These are phyloP conservation scores for Ophiostoma ips DNA, from an alignment of 2,329 filamentous ascomycete species.

Conservation along the genomic window DNA sequence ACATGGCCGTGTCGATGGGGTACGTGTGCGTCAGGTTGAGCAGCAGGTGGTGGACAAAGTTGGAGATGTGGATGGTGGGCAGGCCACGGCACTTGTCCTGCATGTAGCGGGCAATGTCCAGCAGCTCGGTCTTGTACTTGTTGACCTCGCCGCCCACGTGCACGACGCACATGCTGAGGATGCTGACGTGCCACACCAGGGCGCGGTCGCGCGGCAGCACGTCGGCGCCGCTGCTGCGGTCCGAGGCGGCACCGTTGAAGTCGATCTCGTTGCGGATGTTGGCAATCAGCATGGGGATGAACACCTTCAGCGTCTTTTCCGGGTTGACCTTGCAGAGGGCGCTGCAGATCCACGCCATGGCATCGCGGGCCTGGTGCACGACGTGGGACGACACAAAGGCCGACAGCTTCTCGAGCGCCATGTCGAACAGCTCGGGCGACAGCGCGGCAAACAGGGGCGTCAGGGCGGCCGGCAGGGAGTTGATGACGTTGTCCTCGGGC, in stretches of 20 bases:
- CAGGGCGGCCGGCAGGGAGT: slow-evolving; percentile 81
- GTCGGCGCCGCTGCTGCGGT: slow-evolving; percentile 83
- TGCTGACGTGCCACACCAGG: slow-evolving; percentile 91
- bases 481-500: slow-evolving; percentile 93
- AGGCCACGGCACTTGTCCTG: slow-evolving; percentile 89
- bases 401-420: slow-evolving; percentile 81
- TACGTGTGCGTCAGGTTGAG: slow-evolving; percentile 93
- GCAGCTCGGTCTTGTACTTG: slow-evolving; percentile 75
- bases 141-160: slow-evolving; percentile 86
- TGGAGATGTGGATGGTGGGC: slow-evolving; percentile 90
- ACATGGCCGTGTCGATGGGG: slow-evolving; percentile 76
- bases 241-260: slow-evolving; percentile 89
- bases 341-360: slow-evolving; percentile 97
- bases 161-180: slow-evolving; percentile 95
- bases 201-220: slow-evolving; percentile 85
- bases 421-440: slow-evolving; percentile 85
- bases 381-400: slow-evolving; percentile 88
- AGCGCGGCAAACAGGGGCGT: slow-evolving; percentile 81
- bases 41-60: slow-evolving; percentile 91
- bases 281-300: slow-evolving; percentile 78
- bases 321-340: slow-evolving; percentile 91
- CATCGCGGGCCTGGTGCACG: slow-evolving; percentile 90
- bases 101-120: slow-evolving; percentile 90
- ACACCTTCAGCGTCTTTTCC: slow-evolving; percentile 78
- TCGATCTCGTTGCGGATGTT: slow-evolving; percentile 95